Evolutionary conservation across 2,329 filamentous ascomycete genomes (phyloP), one percentile per base, ranked within the genome.

Genomic region (Ophiostoma sp.): DNA sequence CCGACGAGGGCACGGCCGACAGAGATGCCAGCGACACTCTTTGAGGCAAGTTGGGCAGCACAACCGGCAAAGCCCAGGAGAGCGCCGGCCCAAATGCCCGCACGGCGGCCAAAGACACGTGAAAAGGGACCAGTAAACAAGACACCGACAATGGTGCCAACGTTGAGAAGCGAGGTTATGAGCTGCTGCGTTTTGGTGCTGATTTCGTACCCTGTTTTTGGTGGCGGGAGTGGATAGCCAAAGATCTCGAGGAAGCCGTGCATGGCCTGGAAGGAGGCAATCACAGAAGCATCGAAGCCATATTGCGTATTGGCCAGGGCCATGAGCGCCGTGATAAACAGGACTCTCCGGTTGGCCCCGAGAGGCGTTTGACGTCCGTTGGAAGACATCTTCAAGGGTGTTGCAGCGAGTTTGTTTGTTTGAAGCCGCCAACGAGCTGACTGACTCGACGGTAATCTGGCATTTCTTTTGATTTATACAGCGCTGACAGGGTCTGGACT

Each of bases 121-220:
- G 76, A 75, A 42, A 78, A 78, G 6, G 75, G 75, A 0, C 71
- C 70, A 7, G 75, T 75, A 22, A 79, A 75, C 2, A 77, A 50
- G 15, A 76, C 75, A 2, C 78, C 77, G 48, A 78, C 70, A 45
- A 79, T 78, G 25, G 78, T 78, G 11, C 77, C 78, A 42, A 78
- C 74, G 70, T 78, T 78, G 31, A 79, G 72, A 64, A 76, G 77
- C 45, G 78, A 79, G 8, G 75, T 76, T 28, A 79, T 77, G 7
- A 79, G 76, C 69, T 79, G 78, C 66, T 79, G 78, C 4, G 76
- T 69, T 1, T 69, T 76, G 22, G 77, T 78, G 45, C 71, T 61
- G 68, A 79, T 79, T 25, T 74, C 75, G 74, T 75, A 79, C 9
- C 77, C 77, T 15, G 50, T 39, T n/a, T n/a, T n/a, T 22, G 52